Conservation (phyloP, 2,329 filamentous ascomycete species). For the Myriosclerotinia scirpicola region DNA sequence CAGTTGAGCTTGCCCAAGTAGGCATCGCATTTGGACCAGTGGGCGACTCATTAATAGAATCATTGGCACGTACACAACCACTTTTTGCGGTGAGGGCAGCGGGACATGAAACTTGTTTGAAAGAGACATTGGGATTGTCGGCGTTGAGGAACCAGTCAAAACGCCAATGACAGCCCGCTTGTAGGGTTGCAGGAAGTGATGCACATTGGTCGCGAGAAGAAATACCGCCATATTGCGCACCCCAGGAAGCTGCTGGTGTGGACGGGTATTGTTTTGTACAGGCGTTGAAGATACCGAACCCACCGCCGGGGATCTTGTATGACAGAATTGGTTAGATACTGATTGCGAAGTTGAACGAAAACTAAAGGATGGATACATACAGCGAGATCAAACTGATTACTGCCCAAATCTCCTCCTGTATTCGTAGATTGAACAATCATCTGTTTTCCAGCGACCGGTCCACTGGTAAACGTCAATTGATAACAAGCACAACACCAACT, state of each 20-base stretch:
- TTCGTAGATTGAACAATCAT: slow-evolving; percentile 66
- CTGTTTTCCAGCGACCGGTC: slow-evolving; percentile 56
- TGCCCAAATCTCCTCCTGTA: slow-evolving; percentile 56
- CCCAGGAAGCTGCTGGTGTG: slow-evolving; percentile 45
- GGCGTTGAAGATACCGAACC: slow-evolving; percentile 55
- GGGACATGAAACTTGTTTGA: slow-evolving; percentile 49
- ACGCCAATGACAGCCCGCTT: slow-evolving; percentile 51
- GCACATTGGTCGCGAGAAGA: slow-evolving; percentile 46
- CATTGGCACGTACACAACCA: slow-evolving; percentile 40
- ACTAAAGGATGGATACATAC: slow-evolving; percentile 27
- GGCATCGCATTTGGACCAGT: slow-evolving; percentile 14
- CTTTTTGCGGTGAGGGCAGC: slow-evolving; percentile 46
- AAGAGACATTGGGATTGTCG: slow-evolving; percentile 49
- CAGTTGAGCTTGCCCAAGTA: slow-evolving; percentile 13
- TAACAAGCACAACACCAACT: slow-evolving; percentile 69
- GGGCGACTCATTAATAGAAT: slow-evolving; percentile 17
- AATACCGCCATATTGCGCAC: slow-evolving; percentile 51
- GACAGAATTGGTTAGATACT: not conserved
- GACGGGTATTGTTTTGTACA: slow-evolving; percentile 50
- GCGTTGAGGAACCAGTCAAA: slow-evolving; percentile 53
- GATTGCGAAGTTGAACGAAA: not conserved
- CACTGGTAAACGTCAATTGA: slow-evolving; percentile 49
- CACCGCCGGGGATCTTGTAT: slow-evolving; percentile 53
- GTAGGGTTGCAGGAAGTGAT: slow-evolving; percentile 45
- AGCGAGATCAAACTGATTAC: slow-evolving; percentile 59